Conservation (phyloP, 306 rosid species). For the Acacia acuminata region DNA sequence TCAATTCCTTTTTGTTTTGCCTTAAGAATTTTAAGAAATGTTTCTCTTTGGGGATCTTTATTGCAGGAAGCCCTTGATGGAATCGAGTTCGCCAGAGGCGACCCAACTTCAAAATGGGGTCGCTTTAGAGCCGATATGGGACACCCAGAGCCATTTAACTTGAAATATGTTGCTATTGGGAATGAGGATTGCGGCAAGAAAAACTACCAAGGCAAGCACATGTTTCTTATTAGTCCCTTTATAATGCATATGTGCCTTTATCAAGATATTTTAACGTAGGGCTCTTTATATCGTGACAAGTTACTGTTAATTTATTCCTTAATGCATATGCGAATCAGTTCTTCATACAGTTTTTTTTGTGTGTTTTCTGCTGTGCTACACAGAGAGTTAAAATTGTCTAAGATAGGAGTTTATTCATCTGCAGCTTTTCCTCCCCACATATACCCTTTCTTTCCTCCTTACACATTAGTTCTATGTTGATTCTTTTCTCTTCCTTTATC, state of each 20-base stretch:
- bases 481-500: background rate
- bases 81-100: constrained; percentile 87
- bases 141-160: constrained; percentile 75
- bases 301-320: constrained; percentile 1
- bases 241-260: constrained; percentile 4
- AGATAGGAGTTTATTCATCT: background rate
- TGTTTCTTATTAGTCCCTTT: constrained; percentile 11
- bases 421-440: background rate
- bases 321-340: background rate
- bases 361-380: background rate
- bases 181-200: constrained; percentile 70
- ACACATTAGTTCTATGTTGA: background rate
- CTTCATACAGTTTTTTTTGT: background rate
- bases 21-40: background rate
- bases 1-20: background rate
- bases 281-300: background rate
- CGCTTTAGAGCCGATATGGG: constrained; percentile 77
- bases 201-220: constrained; percentile 60
- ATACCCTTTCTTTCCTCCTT: background rate
- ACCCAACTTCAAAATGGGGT: constrained; percentile 67
- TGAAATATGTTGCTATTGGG: constrained; percentile 73
- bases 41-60: constrained; percentile 5
- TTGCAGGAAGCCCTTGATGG: constrained; percentile 91
- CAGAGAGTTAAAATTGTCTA: background rate
- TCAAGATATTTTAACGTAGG: background rate